Percentiles rank a stretch among this genome's conserved stretches.
These are phyloP conservation scores for Penicillium sp. DNA, from an alignment of 2,329 filamentous ascomycete species.

Conservation along the genomic window DNA sequence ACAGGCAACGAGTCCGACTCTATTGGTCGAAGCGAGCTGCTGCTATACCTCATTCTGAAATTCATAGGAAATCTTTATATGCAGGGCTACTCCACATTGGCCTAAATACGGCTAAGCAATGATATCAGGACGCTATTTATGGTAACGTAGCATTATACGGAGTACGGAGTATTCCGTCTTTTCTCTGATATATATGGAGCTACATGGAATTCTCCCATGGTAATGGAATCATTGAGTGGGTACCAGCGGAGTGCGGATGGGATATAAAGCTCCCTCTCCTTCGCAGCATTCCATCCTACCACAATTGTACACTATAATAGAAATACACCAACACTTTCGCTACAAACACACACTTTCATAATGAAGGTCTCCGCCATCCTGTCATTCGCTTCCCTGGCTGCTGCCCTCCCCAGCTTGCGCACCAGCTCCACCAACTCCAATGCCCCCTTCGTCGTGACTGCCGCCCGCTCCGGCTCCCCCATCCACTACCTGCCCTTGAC, in stretches of 20 bases:
- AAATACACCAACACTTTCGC: background rate
- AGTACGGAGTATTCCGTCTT: background rate
- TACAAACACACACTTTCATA: constrained; percentile 6
- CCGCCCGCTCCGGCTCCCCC: constrained; percentile 44
- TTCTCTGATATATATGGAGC: background rate
- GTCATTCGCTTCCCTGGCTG: constrained; percentile 23
- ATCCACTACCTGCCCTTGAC: constrained; percentile 47
- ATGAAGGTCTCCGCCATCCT: constrained; percentile 28
- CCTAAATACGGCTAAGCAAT: background rate
- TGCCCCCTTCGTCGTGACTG: constrained; percentile 40
- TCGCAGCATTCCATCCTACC: background rate
- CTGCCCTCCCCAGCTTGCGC: constrained; percentile 20
- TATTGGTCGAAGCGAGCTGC: constrained; percentile 6
- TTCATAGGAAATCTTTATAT: background rate
- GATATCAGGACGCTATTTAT: constrained; percentile 9
- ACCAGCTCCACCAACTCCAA: constrained; percentile 9
- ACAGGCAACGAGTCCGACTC: background rate
- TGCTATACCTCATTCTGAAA: constrained; percentile 6
- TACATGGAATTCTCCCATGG: background rate
- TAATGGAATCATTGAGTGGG: background rate
- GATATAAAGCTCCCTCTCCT: constrained; percentile 3
- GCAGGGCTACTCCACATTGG: background rate
- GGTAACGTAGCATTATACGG: background rate
- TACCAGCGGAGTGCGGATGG: background rate
- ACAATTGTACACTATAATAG: background rate